These are phyloP conservation scores for Colletotrichum liaoningense DNA, from an alignment of 2,329 filamentous ascomycete species.

Conservation along the genomic window DNA sequence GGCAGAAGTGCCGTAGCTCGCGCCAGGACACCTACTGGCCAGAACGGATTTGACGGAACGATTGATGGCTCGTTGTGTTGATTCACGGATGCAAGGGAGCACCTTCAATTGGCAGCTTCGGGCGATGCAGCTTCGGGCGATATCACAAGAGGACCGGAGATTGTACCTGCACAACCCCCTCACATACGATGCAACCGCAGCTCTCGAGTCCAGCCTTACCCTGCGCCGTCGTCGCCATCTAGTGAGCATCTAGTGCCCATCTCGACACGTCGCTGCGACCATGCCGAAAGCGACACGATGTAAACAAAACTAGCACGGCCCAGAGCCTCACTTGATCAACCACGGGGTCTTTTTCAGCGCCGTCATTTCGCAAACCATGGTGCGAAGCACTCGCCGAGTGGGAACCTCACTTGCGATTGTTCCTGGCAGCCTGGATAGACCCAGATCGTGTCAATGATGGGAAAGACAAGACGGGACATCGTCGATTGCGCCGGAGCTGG, in stretches of 20 bases:
- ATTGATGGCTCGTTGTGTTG: conserved; percentile 22
- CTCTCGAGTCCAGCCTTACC: conserved; percentile 32
- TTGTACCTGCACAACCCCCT: conserved; percentile 29
- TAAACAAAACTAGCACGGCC: conserved; percentile 31
- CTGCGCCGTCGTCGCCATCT: background rate
- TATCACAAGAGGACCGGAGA: conserved; percentile 26
- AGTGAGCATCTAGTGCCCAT: conserved; percentile 3
- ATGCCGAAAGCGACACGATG: conserved; percentile 27
- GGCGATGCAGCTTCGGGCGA: conserved; percentile 8
- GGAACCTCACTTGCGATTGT: conserved; percentile 14
- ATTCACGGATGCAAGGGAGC: conserved; percentile 28
- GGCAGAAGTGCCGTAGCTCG: background rate
- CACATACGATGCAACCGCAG: conserved; percentile 20
- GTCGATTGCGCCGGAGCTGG: conserved; percentile 2
- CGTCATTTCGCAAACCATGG: conserved; percentile 22
- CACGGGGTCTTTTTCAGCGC: conserved; percentile 6
- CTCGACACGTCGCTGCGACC: conserved; percentile 24
- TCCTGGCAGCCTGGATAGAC: conserved; percentile 14
- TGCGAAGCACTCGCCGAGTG: background rate
- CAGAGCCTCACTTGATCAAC: conserved; percentile 24
- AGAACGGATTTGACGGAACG: conserved; percentile 13
- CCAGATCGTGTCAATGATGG: background rate
- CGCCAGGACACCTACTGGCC: conserved; percentile 4
- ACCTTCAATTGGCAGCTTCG: conserved; percentile 4
- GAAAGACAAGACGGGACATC: background rate